These are phyloP conservation scores for Rhizopus sp. DNA, from an alignment of 371 early-diverging fungal genomes.

Conservation along the genomic window DNA sequence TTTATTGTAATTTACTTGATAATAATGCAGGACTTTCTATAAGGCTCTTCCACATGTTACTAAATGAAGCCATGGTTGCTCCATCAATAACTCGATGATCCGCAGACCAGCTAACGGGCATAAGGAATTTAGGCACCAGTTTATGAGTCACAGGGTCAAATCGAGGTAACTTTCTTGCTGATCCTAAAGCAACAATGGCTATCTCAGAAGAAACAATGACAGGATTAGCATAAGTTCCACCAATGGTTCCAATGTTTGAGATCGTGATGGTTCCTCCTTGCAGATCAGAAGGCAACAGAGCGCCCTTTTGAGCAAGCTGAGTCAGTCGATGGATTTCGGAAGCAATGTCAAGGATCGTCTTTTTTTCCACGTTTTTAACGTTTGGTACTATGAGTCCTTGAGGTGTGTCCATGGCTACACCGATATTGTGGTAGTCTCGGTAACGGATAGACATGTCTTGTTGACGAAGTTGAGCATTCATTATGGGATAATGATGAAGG, in stretches of 20 bases:
- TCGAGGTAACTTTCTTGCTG: conserved; percentile 76
- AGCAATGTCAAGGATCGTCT: conserved; percentile 87
- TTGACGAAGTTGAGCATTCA: conserved; percentile 64
- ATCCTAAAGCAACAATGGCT: conserved; percentile 91
- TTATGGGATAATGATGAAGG: conserved; percentile 74
- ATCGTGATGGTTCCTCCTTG: conserved; percentile 88
- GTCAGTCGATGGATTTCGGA: conserved; percentile 77
- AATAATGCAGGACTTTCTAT: too few relatives aligned
- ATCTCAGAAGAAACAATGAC: conserved; percentile 81
- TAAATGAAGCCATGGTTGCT: not conserved
- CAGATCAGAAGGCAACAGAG: conserved; percentile 67
- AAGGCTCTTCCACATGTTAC: not conserved
- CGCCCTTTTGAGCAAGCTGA: conserved; percentile 62
- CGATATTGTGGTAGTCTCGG: conserved; percentile 83
- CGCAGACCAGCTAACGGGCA: conserved; percentile 89
- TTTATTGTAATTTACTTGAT: too few relatives aligned
- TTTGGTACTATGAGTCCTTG: conserved; percentile 91
- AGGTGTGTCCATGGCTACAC: conserved; percentile 95
- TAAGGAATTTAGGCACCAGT: conserved; percentile 68
- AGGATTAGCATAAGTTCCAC: conserved; percentile 87
- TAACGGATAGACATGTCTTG: conserved; percentile 33
- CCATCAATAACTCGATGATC: conserved; percentile 71
- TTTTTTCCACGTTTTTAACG: conserved; percentile 83
- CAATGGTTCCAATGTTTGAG: conserved; percentile 92
- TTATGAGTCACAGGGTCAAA: conserved; percentile 62